These are phyloP conservation scores for Takashimella koratensis DNA, from an alignment of 1,284 basidiomycete genomes.

Conservation along the genomic window DNA sequence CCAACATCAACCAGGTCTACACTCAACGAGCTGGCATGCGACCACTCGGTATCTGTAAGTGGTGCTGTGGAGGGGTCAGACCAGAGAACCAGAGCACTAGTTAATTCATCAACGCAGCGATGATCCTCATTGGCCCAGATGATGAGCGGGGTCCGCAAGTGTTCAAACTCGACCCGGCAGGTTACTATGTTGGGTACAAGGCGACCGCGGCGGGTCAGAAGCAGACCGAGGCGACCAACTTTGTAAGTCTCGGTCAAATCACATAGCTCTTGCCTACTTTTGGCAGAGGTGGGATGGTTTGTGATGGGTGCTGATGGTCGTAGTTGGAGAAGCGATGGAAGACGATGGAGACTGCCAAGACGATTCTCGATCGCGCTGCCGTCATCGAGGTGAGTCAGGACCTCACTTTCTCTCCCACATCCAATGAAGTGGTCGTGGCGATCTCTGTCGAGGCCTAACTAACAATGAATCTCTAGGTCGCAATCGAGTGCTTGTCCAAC, in stretches of 20 bases:
- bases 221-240: constrained; percentile 98
- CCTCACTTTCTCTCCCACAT: constrained; percentile 3
- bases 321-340: constrained; percentile 98
- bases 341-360: constrained; percentile 68
- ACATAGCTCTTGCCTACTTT: neutral
- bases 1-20: constrained; percentile 99
- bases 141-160: constrained; percentile 84
- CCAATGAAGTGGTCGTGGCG: too few species aligned
- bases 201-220: constrained; percentile 96
- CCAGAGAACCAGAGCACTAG: neutral
- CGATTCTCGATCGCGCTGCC: constrained; percentile 67
- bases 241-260: constrained; percentile 51
- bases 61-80: neutral
- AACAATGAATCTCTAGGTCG: constrained; percentile 79
- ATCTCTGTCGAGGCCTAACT: too few species aligned
- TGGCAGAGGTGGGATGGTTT: neutral
- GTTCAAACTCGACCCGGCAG: constrained; percentile 98
- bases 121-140: constrained; percentile 94
- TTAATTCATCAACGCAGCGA: constrained; percentile 56
- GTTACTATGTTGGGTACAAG: constrained; percentile 97
- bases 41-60: constrained; percentile 87
- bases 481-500: constrained; percentile 89
- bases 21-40: constrained; percentile 97
- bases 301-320: constrained; percentile 6
- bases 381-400: constrained; percentile 83